phyloP scores from a whole-genome alignment of 169 alveolate genomes.

The Theileria orientalis region DNA sequence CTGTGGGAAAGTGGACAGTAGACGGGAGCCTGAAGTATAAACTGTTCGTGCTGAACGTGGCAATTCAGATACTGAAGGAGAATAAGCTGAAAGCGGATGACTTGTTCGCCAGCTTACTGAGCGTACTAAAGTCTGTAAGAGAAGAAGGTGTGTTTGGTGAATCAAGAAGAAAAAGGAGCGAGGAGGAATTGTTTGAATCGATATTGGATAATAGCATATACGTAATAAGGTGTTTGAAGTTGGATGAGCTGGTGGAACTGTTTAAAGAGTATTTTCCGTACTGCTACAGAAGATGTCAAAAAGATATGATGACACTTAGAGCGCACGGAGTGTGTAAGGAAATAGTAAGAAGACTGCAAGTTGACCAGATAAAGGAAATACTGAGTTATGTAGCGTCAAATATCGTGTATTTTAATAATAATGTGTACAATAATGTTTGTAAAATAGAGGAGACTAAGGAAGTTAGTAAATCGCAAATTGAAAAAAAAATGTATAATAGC shows the following conservation, averaged over 20 bases:
- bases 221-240: not conserved
- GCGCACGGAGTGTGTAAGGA: slow-evolving; percentile 6
- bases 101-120: not conserved
- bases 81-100: not conserved
- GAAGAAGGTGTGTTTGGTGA: no score
- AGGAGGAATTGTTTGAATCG: not conserved
- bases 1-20: not conserved
- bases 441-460: not conserved
- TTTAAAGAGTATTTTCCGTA: not conserved
- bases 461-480: not conserved
- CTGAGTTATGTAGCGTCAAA: not conserved
- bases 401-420: not conserved
- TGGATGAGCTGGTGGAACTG: not conserved
- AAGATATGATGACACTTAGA: not conserved
- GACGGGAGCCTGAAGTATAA: not conserved
- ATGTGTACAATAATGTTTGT: not conserved
- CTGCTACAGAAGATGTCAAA: not conserved
- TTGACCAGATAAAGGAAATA: not conserved
- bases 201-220: not conserved
- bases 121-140: no score
- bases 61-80: not conserved
- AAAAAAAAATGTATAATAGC: not conserved
- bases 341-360: not conserved
- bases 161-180: not conserved
- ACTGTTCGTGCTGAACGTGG: not conserved